phyloP scores from a whole-genome alignment of 768 basidiomycete species.

The Boletus rubroflammeus region DNA sequence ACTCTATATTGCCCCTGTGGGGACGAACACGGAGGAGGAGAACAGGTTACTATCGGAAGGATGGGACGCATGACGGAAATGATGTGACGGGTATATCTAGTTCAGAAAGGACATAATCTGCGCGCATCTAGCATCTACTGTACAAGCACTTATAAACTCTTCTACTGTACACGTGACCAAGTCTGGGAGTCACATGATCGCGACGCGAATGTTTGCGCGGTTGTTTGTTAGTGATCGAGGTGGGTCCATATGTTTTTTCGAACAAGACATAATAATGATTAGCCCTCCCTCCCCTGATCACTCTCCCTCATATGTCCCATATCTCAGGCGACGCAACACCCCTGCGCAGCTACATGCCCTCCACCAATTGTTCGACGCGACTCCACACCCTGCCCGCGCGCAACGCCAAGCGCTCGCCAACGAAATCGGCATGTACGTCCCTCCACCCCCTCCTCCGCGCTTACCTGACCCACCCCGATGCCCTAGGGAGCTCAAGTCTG shows the following conservation, averaged over 20 bases:
- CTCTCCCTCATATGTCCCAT: conserved; percentile 20
- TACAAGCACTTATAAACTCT: neutral
- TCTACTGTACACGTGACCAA: conserved; percentile 15
- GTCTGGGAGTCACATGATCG: conserved; percentile 25
- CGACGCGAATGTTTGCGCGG: conserved; percentile 14
- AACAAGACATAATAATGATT: conserved; percentile 8
- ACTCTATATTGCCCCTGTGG: conserved; percentile 32
- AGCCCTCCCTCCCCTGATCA: neutral
- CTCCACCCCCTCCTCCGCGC: neutral
- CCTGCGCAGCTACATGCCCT: conserved; percentile 35
- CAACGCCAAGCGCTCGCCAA: conserved; percentile 39
- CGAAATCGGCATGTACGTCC: conserved; percentile 37
- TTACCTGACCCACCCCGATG: conserved; percentile 5
- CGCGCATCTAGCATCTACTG: neutral
- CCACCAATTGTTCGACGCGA: conserved; percentile 32
- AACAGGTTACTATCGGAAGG: conserved; percentile 28
- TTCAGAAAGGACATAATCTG: conserved; percentile 6
- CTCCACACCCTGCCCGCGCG: conserved; percentile 40
- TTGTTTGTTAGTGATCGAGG: conserved; percentile 20
- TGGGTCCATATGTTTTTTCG: conserved; percentile 14
- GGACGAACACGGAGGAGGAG: conserved; percentile 48
- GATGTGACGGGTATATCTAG: conserved; percentile 1
- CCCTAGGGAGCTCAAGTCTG: conserved; percentile 60
- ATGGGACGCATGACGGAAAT: conserved; percentile 9
- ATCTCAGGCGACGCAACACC: conserved; percentile 30